Conservation (phyloP, 2,329 filamentous ascomycete species). For the Colletotrichum viniferum region DNA sequence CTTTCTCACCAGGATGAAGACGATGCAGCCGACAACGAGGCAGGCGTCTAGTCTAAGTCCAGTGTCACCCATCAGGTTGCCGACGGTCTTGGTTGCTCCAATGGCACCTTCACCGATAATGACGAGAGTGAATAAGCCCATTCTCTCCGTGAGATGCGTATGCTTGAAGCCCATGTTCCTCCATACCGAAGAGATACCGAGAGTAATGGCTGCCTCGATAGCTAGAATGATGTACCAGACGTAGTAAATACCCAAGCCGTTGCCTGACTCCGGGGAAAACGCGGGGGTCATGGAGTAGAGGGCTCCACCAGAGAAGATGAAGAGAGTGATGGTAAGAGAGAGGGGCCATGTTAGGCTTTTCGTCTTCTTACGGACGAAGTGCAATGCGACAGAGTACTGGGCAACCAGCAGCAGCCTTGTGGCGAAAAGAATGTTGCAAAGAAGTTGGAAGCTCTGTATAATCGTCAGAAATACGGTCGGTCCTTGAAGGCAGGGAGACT, state of each 20-base stretch:
- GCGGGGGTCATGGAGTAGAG: constrained; percentile 19
- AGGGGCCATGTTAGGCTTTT: constrained; percentile 28
- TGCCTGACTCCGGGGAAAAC: constrained; percentile 13
- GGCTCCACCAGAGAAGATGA: constrained; percentile 36
- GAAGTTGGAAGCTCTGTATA: constrained; percentile 39
- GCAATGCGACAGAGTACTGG: constrained; percentile 41
- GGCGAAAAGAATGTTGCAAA: constrained; percentile 43
- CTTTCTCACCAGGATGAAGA: constrained; percentile 19
- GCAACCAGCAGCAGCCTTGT: constrained; percentile 28
- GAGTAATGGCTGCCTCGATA: constrained; percentile 49
- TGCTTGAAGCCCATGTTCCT: constrained; percentile 58
- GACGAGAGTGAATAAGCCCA: constrained; percentile 63
- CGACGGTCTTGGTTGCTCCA: constrained; percentile 50
- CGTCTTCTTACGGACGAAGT: constrained; percentile 32
- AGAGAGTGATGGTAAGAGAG: constrained; percentile 31
- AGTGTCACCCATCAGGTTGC: constrained; percentile 18
- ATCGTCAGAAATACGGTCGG: background rate
- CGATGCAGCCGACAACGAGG: constrained; percentile 3
- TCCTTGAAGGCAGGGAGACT: fast-evolving
- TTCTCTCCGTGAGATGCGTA: constrained; percentile 61
- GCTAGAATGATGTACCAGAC: constrained; percentile 55
- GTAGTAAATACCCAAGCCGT: constrained; percentile 39
- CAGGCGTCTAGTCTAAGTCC: constrained; percentile 1
- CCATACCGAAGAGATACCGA: constrained; percentile 53
- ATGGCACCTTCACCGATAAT: constrained; percentile 65